A percentile compares a stretch with the other conserved stretches of the same genome.
Conservation (phyloP, 2,329 filamentous ascomycete genomes). For the Colletotrichum nymphaeae region DNA sequence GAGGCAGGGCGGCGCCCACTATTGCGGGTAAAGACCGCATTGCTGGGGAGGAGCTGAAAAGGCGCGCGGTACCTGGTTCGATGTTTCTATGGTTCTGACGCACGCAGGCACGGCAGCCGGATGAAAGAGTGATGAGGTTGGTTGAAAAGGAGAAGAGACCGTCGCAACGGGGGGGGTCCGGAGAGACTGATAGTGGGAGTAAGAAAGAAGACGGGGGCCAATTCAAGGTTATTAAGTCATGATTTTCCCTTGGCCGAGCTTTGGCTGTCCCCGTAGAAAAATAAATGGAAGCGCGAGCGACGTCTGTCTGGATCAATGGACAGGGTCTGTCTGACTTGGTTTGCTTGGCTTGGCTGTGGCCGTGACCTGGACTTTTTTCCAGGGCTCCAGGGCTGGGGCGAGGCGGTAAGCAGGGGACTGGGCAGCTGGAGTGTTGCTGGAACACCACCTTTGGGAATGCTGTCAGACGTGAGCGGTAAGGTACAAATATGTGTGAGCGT, state of each 20-base stretch:
- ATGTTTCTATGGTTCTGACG: constrained; percentile 14
- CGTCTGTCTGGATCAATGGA: constrained; percentile 9
- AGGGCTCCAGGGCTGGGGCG: constrained; percentile 30
- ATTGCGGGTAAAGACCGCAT: constrained; percentile 36
- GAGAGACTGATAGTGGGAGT: background rate
- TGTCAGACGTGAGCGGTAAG: background rate
- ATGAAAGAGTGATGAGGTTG: too few species aligned
- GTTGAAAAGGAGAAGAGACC: background rate
- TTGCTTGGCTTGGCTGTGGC: constrained; percentile 10
- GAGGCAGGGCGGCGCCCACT: constrained; percentile 31
- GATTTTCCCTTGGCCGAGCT: constrained; percentile 20
- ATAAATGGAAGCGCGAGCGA: constrained; percentile 18
- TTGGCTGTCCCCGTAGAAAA: constrained; percentile 23
- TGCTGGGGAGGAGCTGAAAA: constrained; percentile 16
- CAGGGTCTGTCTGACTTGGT: constrained; percentile 13
- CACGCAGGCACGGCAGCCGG: constrained; percentile 6
- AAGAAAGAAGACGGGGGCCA: constrained; percentile 1
- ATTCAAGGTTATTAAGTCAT: constrained; percentile 35
- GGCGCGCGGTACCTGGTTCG: background rate
- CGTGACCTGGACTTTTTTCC: constrained; percentile 29
- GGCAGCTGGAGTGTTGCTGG: constrained; percentile 15
- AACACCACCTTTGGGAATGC: background rate
- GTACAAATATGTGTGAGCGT: background rate
- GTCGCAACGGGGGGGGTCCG: background rate
- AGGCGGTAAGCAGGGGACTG: constrained; percentile 25